Evolutionary conservation across 768 basidiomycete genomes (phyloP), one percentile per base, ranked within the genome.

Genomic region (Trametes maxima): DNA sequence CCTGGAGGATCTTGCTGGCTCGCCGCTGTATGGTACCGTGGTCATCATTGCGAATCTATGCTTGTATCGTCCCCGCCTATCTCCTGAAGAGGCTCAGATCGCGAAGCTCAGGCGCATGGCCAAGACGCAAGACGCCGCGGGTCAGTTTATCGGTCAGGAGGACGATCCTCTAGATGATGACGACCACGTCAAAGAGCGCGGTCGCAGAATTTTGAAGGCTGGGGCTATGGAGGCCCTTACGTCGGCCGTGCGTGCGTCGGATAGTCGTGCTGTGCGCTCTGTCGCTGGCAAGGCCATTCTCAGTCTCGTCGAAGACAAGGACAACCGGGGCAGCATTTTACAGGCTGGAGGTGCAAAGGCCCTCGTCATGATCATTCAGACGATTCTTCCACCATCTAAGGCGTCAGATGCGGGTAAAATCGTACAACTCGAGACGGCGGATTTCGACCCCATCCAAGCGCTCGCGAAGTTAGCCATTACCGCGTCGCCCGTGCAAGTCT

Each of bases 401-500:
- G 65, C 75, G 17, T 66, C 70, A 8, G 54, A 68, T 19, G 14
- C 57, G 22, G 46, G 67, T 39, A 57, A 67, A 35, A 56, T 73
- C 28, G 60, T 71, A 25, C 68, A 73, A 42, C 62, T 84, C 13
- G 82, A 83, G 45, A 67, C 74, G 5, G 65, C 77, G 0, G 78
- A 82, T 48, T 75, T 94, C 13, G 77, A 83, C 17, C 80, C 94
- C 0, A 84, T 92, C 25, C 96, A 98, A 73, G 95, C 94, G 2
- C 77, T 97, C 25, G 92, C 95, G 16, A 97, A 98, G 71, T 85
- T 99, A 25, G 79, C 92, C 46, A 98, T 98, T 68, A 98, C 96
- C 1, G 82, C 94, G 2, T 87, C 94, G 11, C 97, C 97, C 0
- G 74, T 92, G 0, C 89, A 93, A 63, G 90, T 98, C 33, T 95